phyloP scores from a whole-genome alignment of 163 green algal genomes.

The Chloromonas sp. region DNA sequence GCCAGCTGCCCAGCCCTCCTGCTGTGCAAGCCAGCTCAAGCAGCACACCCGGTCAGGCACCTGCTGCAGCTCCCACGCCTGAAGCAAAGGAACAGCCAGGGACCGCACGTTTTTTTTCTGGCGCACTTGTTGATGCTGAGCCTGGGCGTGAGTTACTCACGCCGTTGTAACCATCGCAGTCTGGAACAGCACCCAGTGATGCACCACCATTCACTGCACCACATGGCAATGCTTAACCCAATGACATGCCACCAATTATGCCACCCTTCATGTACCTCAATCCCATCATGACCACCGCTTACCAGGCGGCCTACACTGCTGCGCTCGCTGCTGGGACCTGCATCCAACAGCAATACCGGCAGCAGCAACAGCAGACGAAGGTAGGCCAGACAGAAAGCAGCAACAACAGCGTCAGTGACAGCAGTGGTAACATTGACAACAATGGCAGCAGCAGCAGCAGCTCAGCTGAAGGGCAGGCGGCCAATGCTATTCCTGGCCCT shows the following conservation, averaged over 20 bases:
- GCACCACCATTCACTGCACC: not conserved
- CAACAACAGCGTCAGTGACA: not conserved
- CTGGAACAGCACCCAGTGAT: not conserved
- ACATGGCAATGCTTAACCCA: not conserved
- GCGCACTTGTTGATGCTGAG: not conserved
- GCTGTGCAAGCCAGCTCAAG: not conserved
- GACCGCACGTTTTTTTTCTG: not conserved
- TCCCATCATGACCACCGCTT: not conserved
- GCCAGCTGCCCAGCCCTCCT: no score
- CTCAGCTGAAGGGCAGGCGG: not conserved
- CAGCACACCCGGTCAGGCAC: not conserved
- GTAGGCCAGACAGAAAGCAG: not conserved
- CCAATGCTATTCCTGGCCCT: not conserved
- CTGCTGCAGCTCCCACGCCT: not conserved
- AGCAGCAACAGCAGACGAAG: not conserved
- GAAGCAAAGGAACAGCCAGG: not conserved
- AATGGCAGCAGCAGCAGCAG: slow-evolving; percentile 9
- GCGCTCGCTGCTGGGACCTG: not conserved
- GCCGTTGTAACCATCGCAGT: not conserved
- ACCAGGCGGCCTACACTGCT: slow-evolving; percentile 1
- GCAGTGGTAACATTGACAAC: not conserved
- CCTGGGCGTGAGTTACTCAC: not conserved
- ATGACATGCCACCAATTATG: not conserved
- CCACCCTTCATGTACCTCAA: slow-evolving; percentile 9
- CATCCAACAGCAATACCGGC: not conserved